Base-by-base conservation (phyloP, 805 yeast species). In the Lachancea nothofagi region DNA sequence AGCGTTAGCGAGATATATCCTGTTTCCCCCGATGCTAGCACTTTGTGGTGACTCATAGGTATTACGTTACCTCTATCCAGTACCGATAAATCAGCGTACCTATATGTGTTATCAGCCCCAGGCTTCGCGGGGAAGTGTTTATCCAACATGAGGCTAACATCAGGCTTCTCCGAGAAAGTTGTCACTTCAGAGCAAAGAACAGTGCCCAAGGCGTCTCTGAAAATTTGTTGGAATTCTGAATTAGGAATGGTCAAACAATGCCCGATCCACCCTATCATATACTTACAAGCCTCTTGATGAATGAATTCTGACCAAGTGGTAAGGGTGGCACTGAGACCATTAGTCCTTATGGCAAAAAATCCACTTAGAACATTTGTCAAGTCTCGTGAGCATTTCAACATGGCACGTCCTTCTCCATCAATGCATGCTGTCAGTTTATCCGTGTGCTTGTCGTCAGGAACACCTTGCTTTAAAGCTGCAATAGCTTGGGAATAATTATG, bases 401-500 rank as follows among this genome's bases (percentile, higher is more conserved):
- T 55, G 6, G 75, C 66, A 38, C 78, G 62, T 4, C 86, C 85
- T 31, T 56, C 61, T 1, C 54, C 43, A 45, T 78, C 78, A 36
- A 80, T 70, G 12, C 61, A 60, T 1, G 62, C 54, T 0, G 84
- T 57, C 30, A 61, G 40, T 23, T 57, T 38, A 42, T 61, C 65
- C 2, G 55, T 56, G 33, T 59, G 62, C 18, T 51, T 47, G 38
- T 57, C 58, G 43, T 61, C 65, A 3, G 65, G 65, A 3, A 53
- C 58, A 22, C 65, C 65, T 44, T 61, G 65, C 38, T 63, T 55
- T 19, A 79, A 67, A 3, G 77, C 75, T 9, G 60, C 56, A 13
- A 64, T 66, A 1, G 84, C 84, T 42, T 75, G 74, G 2, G 69
- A 65, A 47, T 71, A 74, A 49, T 76, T 74, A 51, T 84, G 93